These are phyloP conservation scores for Pestalotiopsis sp. DNA, from an alignment of 2,329 filamentous ascomycete species.

Conservation along the genomic window DNA sequence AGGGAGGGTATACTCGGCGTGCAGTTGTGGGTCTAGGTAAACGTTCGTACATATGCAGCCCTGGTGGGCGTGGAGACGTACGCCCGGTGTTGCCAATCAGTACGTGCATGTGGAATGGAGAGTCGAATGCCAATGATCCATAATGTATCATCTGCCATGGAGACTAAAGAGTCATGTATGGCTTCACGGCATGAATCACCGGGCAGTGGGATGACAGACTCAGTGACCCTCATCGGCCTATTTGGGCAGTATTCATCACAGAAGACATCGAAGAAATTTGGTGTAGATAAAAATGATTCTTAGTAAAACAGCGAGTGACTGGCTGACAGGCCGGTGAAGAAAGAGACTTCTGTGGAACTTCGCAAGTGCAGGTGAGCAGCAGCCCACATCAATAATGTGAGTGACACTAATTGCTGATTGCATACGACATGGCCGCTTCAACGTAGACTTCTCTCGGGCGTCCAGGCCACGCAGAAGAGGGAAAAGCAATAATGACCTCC, in stretches of 20 bases:
- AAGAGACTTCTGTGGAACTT: neutral
- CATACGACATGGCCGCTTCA: neutral
- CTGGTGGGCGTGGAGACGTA: neutral
- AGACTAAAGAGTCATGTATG: neutral
- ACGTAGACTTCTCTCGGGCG: neutral
- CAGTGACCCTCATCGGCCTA: neutral
- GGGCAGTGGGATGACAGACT: neutral
- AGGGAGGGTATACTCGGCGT: neutral
- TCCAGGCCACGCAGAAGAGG: neutral
- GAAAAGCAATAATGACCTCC: conserved; percentile 1
- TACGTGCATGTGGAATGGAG: neutral
- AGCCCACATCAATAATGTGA: neutral
- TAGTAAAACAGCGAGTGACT: neutral
- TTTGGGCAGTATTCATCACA: neutral
- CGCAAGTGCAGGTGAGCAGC: neutral
- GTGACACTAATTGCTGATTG: conserved; percentile 6
- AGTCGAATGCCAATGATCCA: neutral
- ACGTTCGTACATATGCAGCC: conserved; percentile 5
- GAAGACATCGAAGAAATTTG: neutral
- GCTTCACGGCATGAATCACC: neutral
- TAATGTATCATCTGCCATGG: neutral
- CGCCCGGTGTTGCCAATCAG: neutral
- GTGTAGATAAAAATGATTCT: neutral
- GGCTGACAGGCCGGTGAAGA: neutral
- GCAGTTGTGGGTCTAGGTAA: neutral